phyloP scores from a whole-genome alignment of 805 yeast genomes.

The Ogataea saltuana region DNA sequence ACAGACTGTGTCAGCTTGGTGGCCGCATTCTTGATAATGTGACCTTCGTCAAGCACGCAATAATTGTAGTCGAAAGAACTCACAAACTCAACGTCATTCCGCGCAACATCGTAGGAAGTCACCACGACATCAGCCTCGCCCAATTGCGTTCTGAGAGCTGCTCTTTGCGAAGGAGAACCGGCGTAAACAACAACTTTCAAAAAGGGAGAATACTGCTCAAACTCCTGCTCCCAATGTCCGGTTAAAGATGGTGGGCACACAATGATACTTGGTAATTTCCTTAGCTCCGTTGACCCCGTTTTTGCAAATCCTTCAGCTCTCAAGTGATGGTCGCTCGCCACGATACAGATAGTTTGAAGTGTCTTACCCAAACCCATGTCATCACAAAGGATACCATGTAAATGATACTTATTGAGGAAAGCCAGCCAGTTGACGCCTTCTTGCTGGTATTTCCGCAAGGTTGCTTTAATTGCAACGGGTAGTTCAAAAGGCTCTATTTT shows the following conservation, averaged over 20 bases:
- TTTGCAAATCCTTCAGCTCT: conserved; percentile 68
- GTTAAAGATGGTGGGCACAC: conserved; percentile 97
- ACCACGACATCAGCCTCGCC: conserved; percentile 76
- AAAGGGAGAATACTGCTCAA: conserved; percentile 86
- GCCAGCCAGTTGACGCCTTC: conserved; percentile 99
- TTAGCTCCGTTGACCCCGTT: conserved; percentile 62
- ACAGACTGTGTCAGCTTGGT: conserved; percentile 90
- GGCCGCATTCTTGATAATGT: conserved; percentile 87
- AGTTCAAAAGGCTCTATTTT: conserved; percentile 84
- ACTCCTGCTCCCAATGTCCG: conserved; percentile 98
- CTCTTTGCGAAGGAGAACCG: conserved; percentile 82
- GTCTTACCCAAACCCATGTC: conserved; percentile 99
- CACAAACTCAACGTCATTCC: conserved; percentile 80
- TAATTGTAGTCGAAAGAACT: conserved; percentile 74
- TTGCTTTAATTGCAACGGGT: conserved; percentile 91
- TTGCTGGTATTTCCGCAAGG: conserved; percentile 91
- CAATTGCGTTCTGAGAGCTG: conserved; percentile 53
- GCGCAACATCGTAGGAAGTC: conserved; percentile 93
- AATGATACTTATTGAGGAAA: conserved; percentile 87
- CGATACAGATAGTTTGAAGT: conserved; percentile 93
- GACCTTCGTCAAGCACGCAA: conserved; percentile 97
- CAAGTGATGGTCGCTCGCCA: conserved; percentile 91
- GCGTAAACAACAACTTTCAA: conserved; percentile 83
- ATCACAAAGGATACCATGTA: conserved; percentile 97
- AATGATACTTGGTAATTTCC: conserved; percentile 80